phyloP scores from a whole-genome alignment of 176 grass and related monocot genomes.

The Rhynchospora tenuis region DNA sequence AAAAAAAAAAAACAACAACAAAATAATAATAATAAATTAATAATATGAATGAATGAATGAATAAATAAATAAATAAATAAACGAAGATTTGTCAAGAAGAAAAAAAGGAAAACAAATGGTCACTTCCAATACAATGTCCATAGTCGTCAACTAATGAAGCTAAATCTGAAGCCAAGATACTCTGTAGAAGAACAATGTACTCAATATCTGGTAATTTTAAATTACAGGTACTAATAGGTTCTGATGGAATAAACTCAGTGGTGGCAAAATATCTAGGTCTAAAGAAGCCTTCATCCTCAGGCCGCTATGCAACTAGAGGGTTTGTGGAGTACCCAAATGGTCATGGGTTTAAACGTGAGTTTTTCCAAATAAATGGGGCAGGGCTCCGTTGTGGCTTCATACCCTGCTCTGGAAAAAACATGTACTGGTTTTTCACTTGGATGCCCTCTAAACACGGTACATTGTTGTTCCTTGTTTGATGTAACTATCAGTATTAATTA shows the following conservation, averaged over 20 bases:
- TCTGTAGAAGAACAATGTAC: background rate
- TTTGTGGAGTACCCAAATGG: slow-evolving; percentile 30
- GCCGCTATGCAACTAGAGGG: slow-evolving; percentile 44
- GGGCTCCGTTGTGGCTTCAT: slow-evolving; percentile 36
- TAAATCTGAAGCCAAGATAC: background rate
- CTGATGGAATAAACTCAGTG: slow-evolving; percentile 64
- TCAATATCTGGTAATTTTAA: background rate
- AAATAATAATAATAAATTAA: no score
- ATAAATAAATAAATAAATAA: no score
- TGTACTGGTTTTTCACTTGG: slow-evolving; percentile 90
- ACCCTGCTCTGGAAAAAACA: slow-evolving; percentile 32
- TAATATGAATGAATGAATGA: no score
- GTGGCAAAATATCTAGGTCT: slow-evolving; percentile 56
- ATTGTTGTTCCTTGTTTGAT: background rate
- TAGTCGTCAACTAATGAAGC: background rate
- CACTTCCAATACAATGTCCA: background rate
- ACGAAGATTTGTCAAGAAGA: background rate
- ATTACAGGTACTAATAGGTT: slow-evolving; percentile 52
- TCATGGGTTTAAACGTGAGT: slow-evolving; percentile 43
- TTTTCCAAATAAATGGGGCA: slow-evolving; percentile 31
- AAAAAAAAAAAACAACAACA: background rate
- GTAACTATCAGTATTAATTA: background rate
- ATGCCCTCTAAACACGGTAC: slow-evolving; percentile 21
- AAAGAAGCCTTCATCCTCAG: slow-evolving; percentile 29
- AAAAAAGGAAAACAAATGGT: background rate